phyloP scores from a whole-genome alignment of 2,329 filamentous ascomycete genomes.

The Alternaria alternata region DNA sequence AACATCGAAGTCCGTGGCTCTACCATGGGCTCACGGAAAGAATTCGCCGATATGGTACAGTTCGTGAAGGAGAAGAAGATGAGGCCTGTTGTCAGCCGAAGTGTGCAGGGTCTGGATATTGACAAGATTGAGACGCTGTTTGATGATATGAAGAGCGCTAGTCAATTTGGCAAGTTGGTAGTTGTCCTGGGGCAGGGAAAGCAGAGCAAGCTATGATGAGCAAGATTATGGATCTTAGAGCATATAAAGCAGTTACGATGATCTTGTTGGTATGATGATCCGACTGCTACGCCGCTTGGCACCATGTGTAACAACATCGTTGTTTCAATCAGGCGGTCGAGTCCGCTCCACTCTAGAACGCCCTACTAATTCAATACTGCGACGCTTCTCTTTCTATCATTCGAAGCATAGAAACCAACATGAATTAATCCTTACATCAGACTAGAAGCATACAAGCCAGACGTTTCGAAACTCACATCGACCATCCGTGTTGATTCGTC shows the following conservation, averaged over 20 bases:
- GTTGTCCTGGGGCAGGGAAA: constrained; percentile 56
- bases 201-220: constrained; percentile 38
- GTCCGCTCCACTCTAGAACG: too few relatives aligned
- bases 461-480: neutral
- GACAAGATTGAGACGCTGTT: constrained; percentile 84
- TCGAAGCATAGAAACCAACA: neutral
- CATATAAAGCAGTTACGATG: neutral
- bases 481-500: neutral
- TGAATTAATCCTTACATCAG: neutral
- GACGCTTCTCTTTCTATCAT: too few relatives aligned
- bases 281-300: too few relatives aligned
- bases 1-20: constrained; percentile 87
- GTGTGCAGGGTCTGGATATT: constrained; percentile 75
- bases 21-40: constrained; percentile 89
- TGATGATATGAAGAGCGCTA: constrained; percentile 84
- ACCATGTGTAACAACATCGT: too few relatives aligned
- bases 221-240: neutral
- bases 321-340: too few relatives aligned
- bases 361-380: too few relatives aligned
- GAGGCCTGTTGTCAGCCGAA: constrained; percentile 77
- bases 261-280: too few relatives aligned
- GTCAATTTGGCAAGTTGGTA: constrained; percentile 92
- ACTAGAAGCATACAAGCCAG: neutral
- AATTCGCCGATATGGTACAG: constrained; percentile 89
- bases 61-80: constrained; percentile 80